Evolutionary conservation across 306 rosid genomes (phyloP).

Genomic region (Fagus crenata): DNA sequence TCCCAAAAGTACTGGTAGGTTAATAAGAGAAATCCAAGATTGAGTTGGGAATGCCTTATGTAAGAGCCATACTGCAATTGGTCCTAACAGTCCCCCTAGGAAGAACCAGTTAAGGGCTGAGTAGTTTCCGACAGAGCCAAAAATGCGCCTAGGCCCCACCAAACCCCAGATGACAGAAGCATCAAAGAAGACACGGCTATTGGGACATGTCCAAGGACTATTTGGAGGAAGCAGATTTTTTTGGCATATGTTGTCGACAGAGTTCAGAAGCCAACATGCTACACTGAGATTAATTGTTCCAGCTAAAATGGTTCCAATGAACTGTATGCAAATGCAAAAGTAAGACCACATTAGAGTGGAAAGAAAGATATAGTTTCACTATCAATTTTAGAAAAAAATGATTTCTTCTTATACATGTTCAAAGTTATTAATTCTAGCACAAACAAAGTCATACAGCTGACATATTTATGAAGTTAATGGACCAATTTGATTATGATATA

Average conservation of each 20-base stretch:
- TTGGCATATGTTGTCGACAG: slow-evolving; percentile 56
- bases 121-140: slow-evolving; percentile 67
- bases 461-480: too few species aligned
- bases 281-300: slow-evolving; percentile 77
- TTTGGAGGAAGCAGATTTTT: slow-evolving; percentile 43
- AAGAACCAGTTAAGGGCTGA: slow-evolving; percentile 78
- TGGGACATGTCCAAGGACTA: slow-evolving; percentile 86
- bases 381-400: neutral
- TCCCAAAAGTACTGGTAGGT: slow-evolving; percentile 81
- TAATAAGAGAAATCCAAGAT: slow-evolving; percentile 70
- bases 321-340: slow-evolving; percentile 39
- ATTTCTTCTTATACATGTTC: neutral
- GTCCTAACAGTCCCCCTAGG: slow-evolving; percentile 75
- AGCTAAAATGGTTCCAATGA: slow-evolving; percentile 73
- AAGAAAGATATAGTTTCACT: neutral
- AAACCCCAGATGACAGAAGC: slow-evolving; percentile 89
- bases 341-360: neutral
- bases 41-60: slow-evolving; percentile 68
- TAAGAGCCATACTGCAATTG: slow-evolving; percentile 58
- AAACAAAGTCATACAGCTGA: neutral
- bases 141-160: slow-evolving; percentile 69
- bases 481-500: too few species aligned
- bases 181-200: slow-evolving; percentile 71
- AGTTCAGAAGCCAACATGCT: slow-evolving; percentile 74
- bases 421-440: neutral